Base-by-base conservation (phyloP, 345 rosid genomes). In the Pistacia integerrima region DNA sequence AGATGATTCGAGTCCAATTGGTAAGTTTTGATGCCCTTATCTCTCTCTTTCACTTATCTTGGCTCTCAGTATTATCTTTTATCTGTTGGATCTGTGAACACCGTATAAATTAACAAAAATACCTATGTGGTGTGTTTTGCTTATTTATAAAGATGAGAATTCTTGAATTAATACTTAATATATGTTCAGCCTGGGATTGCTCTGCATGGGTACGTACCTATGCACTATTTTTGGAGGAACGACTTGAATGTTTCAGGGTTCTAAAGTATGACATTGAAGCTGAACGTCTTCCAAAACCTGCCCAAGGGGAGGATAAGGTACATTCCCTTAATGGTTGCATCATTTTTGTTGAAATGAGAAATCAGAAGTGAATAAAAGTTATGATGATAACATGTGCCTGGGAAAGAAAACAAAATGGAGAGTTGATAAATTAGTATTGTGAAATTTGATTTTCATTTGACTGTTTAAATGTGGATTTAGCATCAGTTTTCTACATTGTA, bases 201-300 rank as follows among this genome's bases (percentile, higher is more conserved):
- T 97, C 99, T 64, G 97, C 96, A 51, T 97, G 99, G 99, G 98
- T 91, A 44, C 98, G 98, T 69, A 90, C 99, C 48, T 97, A 94
- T 88, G 97, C 97, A 22, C 84, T 90, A 72, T 94, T 90, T 86
- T 86, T 97, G 82, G 98, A 97, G 88, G 98, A 94, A 74, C 88
- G 96, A 54, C 97, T 97, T 55, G 98, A 94, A 86, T 97, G 98
- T 81, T 94, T 97, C 76, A 91, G 89, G 89, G 85, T 89, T 77
- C 79, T 97, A 25, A 94, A 85, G 82, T 94, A 97, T 87, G 99
- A 97, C 74, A 91, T 93, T 74, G 99, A 94, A 79, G 97, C 96
- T 25, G 97, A 94, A 78, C 94, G 94, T 70, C 93, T 94, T 70
- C 93, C 98, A 16, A 92, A 84, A 85, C 84, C 97, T 86, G 82